A percentile compares a stretch with the other conserved stretches of the same genome.
Conservation (phyloP, 305 asterid genomes). For the Fraxinus nigra region DNA sequence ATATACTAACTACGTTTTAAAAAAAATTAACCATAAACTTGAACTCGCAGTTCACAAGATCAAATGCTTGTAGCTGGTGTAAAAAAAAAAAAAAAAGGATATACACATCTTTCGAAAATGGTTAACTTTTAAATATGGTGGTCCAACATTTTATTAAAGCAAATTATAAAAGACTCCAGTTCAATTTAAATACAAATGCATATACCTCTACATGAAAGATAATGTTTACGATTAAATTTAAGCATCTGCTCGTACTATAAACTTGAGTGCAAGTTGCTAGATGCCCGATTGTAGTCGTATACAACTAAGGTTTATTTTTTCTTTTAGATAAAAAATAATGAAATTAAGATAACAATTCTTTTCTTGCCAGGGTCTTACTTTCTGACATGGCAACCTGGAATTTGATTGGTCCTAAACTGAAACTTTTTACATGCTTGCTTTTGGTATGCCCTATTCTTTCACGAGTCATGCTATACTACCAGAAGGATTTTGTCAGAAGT, state of each 20-base stretch:
- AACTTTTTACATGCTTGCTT: neutral
- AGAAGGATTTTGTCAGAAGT: no score
- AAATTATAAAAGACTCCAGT: neutral
- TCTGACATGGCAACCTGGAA: neutral
- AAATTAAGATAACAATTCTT: neutral
- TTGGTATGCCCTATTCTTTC: neutral
- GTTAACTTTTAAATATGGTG: no score
- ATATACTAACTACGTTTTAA: neutral
- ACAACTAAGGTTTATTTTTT: neutral
- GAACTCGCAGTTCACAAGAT: neutral
- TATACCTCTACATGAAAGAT: neutral
- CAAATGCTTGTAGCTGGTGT: neutral
- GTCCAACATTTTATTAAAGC: neutral
- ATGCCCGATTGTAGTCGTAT: neutral
- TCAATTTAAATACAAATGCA: neutral
- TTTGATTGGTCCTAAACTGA: neutral
- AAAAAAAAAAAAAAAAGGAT: no score
- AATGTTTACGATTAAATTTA: no score
- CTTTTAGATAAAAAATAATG: neutral
- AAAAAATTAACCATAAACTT: neutral
- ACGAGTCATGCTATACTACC: no score
- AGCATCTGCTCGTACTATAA: neutral
- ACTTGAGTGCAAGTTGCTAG: neutral
- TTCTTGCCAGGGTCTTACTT: neutral
- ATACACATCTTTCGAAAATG: no score